A percentile compares a stretch with the other conserved stretches of the same genome.
These are phyloP conservation scores for Candida hispaniensis DNA, from an alignment of 805 yeast species.

Conservation along the genomic window DNA sequence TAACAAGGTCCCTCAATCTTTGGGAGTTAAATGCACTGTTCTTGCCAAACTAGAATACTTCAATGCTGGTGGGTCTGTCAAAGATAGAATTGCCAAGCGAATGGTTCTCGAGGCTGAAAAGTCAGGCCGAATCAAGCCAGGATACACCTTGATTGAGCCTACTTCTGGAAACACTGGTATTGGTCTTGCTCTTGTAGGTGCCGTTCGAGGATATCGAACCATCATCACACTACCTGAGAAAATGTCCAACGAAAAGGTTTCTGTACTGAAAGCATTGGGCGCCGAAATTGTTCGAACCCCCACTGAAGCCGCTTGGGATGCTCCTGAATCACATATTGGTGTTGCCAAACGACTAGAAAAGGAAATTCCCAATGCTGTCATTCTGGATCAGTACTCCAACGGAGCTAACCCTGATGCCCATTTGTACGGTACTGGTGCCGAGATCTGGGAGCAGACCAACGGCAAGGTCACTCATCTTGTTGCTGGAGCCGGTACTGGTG, in stretches of 20 bases:
- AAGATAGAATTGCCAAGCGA: slow-evolving; percentile 77
- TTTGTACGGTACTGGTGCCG: slow-evolving; percentile 73
- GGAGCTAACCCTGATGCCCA: slow-evolving; percentile 75
- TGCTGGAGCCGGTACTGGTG: slow-evolving; percentile 94
- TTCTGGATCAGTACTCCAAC: slow-evolving; percentile 74
- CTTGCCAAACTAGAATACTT: slow-evolving; percentile 69
- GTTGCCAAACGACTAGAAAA: slow-evolving; percentile 70
- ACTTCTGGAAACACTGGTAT: slow-evolving; percentile 90
- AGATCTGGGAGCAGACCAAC: slow-evolving; percentile 70
- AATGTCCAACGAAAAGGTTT: slow-evolving; percentile 84
- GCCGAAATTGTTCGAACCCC: slow-evolving; percentile 89
- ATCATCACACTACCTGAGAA: slow-evolving; percentile 84
- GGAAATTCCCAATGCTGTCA: slow-evolving; percentile 77
- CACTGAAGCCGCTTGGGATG: slow-evolving; percentile 86
- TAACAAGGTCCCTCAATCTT: slow-evolving; percentile 64
- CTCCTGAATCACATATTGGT: slow-evolving; percentile 85
- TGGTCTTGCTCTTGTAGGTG: slow-evolving; percentile 79
- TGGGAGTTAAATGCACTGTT: slow-evolving; percentile 55
- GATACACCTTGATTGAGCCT: slow-evolving; percentile 75
- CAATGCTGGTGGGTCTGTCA: slow-evolving; percentile 85
- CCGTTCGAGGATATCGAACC: slow-evolving; percentile 76
- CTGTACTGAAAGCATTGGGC: slow-evolving; percentile 78
- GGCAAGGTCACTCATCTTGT: slow-evolving; percentile 64
- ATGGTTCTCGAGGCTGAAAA: slow-evolving; percentile 82
- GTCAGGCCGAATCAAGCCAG: slow-evolving; percentile 70